Base-by-base conservation (phyloP, 2,329 filamentous ascomycete species). In the Colletotrichum noveboracense region DNA sequence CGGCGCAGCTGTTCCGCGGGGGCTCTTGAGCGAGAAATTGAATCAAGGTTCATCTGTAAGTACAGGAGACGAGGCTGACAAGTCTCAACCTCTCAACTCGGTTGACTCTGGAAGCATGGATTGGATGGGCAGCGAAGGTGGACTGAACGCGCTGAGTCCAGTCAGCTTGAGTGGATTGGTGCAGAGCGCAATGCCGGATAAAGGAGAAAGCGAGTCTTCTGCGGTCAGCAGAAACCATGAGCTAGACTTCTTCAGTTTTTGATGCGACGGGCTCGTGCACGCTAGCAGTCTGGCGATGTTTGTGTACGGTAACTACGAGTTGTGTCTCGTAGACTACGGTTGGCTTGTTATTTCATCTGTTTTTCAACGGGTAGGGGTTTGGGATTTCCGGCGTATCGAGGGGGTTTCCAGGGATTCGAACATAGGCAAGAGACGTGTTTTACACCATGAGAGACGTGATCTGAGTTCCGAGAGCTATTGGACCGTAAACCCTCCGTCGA, bases 401-500 rank as follows among this genome's bases (percentile, higher is more conserved):
- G n/a, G 12, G 43, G n/a, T 13, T 52, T 52, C 43, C 43, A 21
- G 43, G 43, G n/a, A 52, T 52, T 24, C n/a, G 43, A 52, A 52
- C n/a, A 52, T 48, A 52, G 10, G n/a, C 43, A 52, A 52, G 43
- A 52, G n/a, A 52, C 43, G 43, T 52, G 43, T 18, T n/a, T 6
- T 48, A 5, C 12, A 55, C 7, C 14, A 26, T 30, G 24, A 18
- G 8, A 18, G 6, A 24, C 21, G 21, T 13, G 6, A n/a, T 21
- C 3, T 36, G 12, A 43, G 8, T 16, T n/a, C 14, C 21, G 4
- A 18, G 34, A n/a, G 14, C 71, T 71, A 81, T 67, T 80, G 81
- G 16, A 76, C 80, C 55, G 82, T 84, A 56, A 84, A 86, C 0
- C 86, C 87, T 7, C 88, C 88, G 77, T 90, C 89, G 16, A 86